Base-by-base conservation (phyloP, 2,329 filamentous ascomycete species). In the Venturia effusa region DNA sequence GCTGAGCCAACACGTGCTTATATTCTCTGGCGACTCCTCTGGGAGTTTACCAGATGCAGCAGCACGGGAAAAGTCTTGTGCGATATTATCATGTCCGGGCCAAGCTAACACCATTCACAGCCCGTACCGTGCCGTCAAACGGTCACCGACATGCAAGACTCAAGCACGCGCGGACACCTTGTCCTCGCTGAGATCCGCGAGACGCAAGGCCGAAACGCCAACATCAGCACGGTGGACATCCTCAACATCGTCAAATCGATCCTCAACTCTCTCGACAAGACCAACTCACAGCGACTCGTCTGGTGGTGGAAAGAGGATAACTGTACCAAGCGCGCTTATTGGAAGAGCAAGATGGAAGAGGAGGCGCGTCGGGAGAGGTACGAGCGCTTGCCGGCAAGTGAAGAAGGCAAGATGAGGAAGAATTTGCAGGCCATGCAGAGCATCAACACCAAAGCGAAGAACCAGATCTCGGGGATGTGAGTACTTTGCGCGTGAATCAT, bases 371-470 rank as follows among this genome's bases (percentile, higher is more conserved):
- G 34, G 19, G 59, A 27, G 59, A 43, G 27, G 59, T 60, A 60
- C 27, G 40, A 60, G n/a, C 30, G 34, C 19, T 27, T 32, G 34
- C 22, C 24, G 17, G 59, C 37, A 8, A 39, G 34, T 17, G 59
- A 60, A 24, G 59, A 40, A 22, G 59, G 40, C 15, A 43, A 40
- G 37, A 39, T 40, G 30, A 39, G 59, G 59, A 60, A 40, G 37
- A 32, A 32, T 19, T 27, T 40, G 59, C 34, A 60, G 34, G 17
- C 5, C 15, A 17, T 60, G 59, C 59, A 60, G 10, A 43, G 37
- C 27, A 60, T 60, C n/a, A 60, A 60, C n/a, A 60, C 59, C 8
- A 60, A 43, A 37, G 59, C 59, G 1, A 60, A 40, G 59, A 60
- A 40, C 17, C 30, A 37, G 59, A 60, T 60, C n/a, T 32, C n/a